Conservation (phyloP, 352 stramenopile genomes). For the Hyaloperonospora brassicae region DNA sequence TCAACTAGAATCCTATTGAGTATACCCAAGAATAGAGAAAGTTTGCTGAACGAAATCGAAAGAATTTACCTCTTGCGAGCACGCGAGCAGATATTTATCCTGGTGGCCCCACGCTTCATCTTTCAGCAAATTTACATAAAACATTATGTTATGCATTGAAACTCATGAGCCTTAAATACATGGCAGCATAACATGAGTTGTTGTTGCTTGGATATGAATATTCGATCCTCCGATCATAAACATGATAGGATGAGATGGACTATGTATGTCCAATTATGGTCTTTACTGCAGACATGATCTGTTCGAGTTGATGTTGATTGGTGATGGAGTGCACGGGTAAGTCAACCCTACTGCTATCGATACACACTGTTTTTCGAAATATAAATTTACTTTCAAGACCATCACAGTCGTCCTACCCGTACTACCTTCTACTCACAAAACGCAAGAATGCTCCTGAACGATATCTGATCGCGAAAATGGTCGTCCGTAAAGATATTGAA, state of each 20-base stretch:
- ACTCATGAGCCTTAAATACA: neutral
- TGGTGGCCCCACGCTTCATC: neutral
- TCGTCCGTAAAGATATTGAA: neutral
- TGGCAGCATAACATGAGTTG: neutral
- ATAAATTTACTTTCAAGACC: neutral
- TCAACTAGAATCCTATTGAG: neutral
- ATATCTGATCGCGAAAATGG: neutral
- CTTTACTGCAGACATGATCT: neutral
- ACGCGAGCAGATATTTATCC: neutral
- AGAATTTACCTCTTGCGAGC: neutral
- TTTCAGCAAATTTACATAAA: neutral
- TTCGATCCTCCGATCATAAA: neutral
- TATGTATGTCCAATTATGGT: slow-evolving; percentile 1
- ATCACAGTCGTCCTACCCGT: neutral
- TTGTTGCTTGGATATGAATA: neutral
- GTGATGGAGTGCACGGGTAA: neutral
- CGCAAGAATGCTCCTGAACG: neutral
- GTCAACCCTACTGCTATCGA: neutral
- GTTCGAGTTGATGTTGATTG: neutral
- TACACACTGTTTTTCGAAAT: neutral
- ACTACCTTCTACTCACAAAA: neutral
- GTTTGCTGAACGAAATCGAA: neutral
- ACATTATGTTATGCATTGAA: neutral
- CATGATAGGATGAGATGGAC: neutral
- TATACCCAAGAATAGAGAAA: neutral